Base-by-base conservation (phyloP, 2,329 filamentous ascomycete genomes). In the Xylariales sp. region DNA sequence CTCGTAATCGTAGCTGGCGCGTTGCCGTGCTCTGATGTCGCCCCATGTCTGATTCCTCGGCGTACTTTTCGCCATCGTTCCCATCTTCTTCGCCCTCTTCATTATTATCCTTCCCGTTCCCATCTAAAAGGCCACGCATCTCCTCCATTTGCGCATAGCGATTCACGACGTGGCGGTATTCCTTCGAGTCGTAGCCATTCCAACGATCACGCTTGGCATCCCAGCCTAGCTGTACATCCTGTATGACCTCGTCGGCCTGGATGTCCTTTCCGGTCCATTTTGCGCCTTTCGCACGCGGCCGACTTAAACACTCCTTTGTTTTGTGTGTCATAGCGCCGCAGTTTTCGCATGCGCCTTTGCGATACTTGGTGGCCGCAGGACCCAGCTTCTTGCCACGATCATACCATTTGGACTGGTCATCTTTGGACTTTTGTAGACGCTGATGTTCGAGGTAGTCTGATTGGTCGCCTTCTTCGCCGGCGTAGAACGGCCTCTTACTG, bases 341-440 rank as follows among this genome's bases (percentile, higher is more conserved):
- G 82, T 99, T 99, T 81, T 98, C 95, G 82, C 96, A 99, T 61
- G 96, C 95, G 77, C 97, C 96, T 83, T 98, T 99, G 72, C 97
- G 93, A 79, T 93, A 99, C 78, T 97, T 99, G 72, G 96, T 99
- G 58, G 95, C 94, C 0, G 94, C 94, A 3, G 93, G 93, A 0
- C 93, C 94, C 10, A 88, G 82, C 78, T 93, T 95, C 81, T 92
- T 91, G 60, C 94, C 94, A 50, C 96, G 91, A 69, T 97, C 93
- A 81, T 97, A 97, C 95, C 94, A 97, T 89, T 93, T 91, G 34
- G 92, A 90, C 69, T 91, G 80, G 75, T 87, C 87, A 63, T 90
- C 87, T 54, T 90, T 88, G 73, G 91, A 90, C 74, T 92, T 92
- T 65, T 94, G 90, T 32, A 95, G 85, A 79, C 94, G 93, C 78